Base-by-base conservation (phyloP, 2,329 filamentous ascomycete species). In the Fusarium nygamai region DNA sequence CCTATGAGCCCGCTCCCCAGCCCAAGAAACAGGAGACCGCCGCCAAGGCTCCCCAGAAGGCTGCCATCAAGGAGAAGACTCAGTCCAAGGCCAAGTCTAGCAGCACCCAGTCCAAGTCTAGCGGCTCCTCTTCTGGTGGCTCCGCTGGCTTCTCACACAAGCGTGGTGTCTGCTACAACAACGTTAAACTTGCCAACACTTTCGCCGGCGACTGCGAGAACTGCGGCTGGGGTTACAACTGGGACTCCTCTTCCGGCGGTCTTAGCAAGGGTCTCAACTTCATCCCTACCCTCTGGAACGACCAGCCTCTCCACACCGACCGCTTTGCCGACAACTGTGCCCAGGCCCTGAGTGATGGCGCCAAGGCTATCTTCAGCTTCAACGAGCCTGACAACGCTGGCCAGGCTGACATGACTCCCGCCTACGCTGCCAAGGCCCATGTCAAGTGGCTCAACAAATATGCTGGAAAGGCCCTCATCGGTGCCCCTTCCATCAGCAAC, bases 111-210 rank as follows among this genome's bases (percentile, higher is more conserved):
- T 12, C 71, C 19, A 54, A 46, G 46, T 38, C 65, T n/a, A 67
- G 46, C 8, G 57, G 67, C 43, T 41, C 59, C 8, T 54, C 59
- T 38, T 68, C 68, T n/a, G 61, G 56, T 38, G 67, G 70, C 38
- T 77, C 76, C 22, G 27, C 59, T 51, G 71, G 72, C 34, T 76
- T 81, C 66, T 74, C 78, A 77, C 31, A 51, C 64, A 92, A 93
- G 89, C 91, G 91, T 80, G 92, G 92, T 82, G 82, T 93, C 57
- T 89, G 89, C 58, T 94, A 91, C 88, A 93, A 93, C 82, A 84
- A 89, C 38, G 86, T 86, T 63, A 76, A 74, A 34, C 84, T 92
- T 41, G 86, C 88, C 80, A 82, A 84, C 62, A 77, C 82, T 72
- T 91, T 93, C 80, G 81, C 82, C 70, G 69, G 43, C 43, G 57